Evolutionary conservation across 495 filamentous ascomycete species (phyloP).

Genomic region (Aspergillus asperescens): DNA sequence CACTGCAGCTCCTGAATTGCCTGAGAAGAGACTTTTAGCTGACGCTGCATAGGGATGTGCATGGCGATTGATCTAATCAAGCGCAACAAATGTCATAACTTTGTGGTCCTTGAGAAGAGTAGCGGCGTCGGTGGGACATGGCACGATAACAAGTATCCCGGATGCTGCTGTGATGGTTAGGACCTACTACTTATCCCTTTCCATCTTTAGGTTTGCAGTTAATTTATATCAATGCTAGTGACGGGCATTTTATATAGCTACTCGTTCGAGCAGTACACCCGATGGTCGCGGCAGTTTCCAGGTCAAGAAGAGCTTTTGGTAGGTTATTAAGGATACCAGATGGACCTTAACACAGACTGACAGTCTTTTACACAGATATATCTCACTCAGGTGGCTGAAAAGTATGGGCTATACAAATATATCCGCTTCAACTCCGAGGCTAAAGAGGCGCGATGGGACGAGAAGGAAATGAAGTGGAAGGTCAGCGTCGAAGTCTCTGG

Average conservation of each 20-base stretch:
- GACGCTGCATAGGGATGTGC: slow-evolving; percentile 40
- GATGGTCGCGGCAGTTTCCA: slow-evolving; percentile 61
- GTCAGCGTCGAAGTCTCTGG: slow-evolving; percentile 37
- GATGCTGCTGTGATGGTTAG: slow-evolving; percentile 49
- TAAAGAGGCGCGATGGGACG: slow-evolving; percentile 53
- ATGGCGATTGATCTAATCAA: slow-evolving; percentile 55
- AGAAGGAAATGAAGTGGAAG: slow-evolving; percentile 50
- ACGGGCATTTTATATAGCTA: slow-evolving; percentile 55
- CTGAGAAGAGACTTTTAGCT: background rate
- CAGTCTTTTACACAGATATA: slow-evolving; percentile 43
- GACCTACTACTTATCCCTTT: background rate
- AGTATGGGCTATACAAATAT: slow-evolving; percentile 52
- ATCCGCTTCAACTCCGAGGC: slow-evolving; percentile 52
- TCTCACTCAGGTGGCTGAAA: slow-evolving; percentile 52
- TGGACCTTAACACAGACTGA: background rate
- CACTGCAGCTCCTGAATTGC: background rate
- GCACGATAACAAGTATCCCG: slow-evolving; percentile 52
- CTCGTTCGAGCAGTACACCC: slow-evolving; percentile 59
- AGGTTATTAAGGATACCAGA: background rate
- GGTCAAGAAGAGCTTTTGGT: slow-evolving; percentile 58
- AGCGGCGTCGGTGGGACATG: slow-evolving; percentile 52
- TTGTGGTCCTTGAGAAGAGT: slow-evolving; percentile 52
- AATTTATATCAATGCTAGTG: slow-evolving; percentile 20
- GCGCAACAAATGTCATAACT: slow-evolving; percentile 47
- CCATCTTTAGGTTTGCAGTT: background rate